Evolutionary conservation across 202 grass and related monocot species (phyloP).

Genomic region (Digitaria exilis): DNA sequence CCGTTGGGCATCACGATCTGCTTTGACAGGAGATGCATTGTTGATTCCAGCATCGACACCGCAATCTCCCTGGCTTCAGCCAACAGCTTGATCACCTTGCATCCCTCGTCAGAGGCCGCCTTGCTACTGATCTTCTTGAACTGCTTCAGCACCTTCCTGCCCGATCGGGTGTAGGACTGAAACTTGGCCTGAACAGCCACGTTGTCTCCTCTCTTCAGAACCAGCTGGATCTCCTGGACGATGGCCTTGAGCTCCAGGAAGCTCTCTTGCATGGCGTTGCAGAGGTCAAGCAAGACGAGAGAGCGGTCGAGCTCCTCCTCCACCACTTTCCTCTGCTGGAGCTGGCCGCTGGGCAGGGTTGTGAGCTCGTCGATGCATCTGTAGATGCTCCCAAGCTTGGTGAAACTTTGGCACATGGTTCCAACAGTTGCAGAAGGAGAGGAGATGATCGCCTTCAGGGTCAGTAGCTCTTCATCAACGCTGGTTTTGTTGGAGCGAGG

Average conservation of each 20-base stretch:
- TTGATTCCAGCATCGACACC: constrained; percentile 43
- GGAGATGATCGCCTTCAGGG: constrained; percentile 11
- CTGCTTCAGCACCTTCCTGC: constrained; percentile 49
- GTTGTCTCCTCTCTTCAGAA: constrained; percentile 41
- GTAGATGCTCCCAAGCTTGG: constrained; percentile 37
- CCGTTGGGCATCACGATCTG: constrained; percentile 12
- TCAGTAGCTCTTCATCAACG: constrained; percentile 42
- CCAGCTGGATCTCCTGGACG: constrained; percentile 41
- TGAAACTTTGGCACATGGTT: constrained; percentile 39
- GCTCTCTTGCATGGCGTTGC: constrained; percentile 40
- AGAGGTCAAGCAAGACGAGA: constrained; percentile 55
- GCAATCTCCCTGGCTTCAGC: constrained; percentile 43
- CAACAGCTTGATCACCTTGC: constrained; percentile 20
- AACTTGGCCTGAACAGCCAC: constrained; percentile 22
- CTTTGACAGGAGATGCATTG: constrained; percentile 17
- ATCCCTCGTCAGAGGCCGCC: constrained; percentile 11
- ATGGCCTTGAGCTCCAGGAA: constrained; percentile 37
- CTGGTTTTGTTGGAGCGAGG: background rate
- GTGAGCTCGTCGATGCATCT: constrained; percentile 39
- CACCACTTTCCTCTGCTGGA: constrained; percentile 36
- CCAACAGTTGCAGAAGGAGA: constrained; percentile 5
- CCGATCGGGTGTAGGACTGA: constrained; percentile 10
- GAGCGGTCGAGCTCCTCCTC: constrained; percentile 58
- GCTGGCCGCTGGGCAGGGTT: constrained; percentile 36
- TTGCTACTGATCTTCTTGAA: constrained; percentile 45